A percentile compares a stretch with the other conserved stretches of the same genome.
phyloP scores from a whole-genome alignment of 1,284 basidiomycete species.

The Schizophyllum amplum region DNA sequence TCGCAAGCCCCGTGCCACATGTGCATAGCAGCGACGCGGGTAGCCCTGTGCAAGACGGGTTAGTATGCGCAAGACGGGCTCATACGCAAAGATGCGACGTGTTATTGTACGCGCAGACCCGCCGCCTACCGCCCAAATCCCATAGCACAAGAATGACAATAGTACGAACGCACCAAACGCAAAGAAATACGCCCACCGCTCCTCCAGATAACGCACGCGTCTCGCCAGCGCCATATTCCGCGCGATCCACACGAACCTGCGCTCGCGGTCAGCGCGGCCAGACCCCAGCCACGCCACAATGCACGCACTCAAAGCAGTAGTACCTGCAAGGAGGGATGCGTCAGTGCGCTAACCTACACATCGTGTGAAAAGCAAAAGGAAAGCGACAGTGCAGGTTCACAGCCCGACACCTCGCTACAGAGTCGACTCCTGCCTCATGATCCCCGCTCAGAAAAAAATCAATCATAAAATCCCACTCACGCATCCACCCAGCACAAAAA shows the following conservation, averaged over 20 bases:
- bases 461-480: conserved; percentile 38
- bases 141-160: too few relatives aligned
- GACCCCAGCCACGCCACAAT: background rate
- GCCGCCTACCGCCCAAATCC: too few relatives aligned
- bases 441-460: too few relatives aligned
- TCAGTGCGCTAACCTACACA: background rate
- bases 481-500: conserved; percentile 80
- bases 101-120: too few relatives aligned
- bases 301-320: conserved; percentile 77
- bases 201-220: conserved; percentile 69
- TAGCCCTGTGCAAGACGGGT: too few relatives aligned
- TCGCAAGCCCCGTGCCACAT: conserved; percentile 64
- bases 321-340: conserved; percentile 41
- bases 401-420: too few relatives aligned
- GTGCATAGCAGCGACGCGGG: conserved; percentile 62
- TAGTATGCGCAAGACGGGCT: too few relatives aligned
- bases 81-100: too few relatives aligned
- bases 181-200: conserved; percentile 80
- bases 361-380: too few relatives aligned
- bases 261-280: background rate
- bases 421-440: too few relatives aligned
- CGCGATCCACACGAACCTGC: conserved; percentile 71
- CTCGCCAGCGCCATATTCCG: conserved; percentile 59
- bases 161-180: conserved; percentile 52
- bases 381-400: too few relatives aligned